Base-by-base conservation (phyloP, 805 yeast species). In the Sugiyamaella floridensis region DNA sequence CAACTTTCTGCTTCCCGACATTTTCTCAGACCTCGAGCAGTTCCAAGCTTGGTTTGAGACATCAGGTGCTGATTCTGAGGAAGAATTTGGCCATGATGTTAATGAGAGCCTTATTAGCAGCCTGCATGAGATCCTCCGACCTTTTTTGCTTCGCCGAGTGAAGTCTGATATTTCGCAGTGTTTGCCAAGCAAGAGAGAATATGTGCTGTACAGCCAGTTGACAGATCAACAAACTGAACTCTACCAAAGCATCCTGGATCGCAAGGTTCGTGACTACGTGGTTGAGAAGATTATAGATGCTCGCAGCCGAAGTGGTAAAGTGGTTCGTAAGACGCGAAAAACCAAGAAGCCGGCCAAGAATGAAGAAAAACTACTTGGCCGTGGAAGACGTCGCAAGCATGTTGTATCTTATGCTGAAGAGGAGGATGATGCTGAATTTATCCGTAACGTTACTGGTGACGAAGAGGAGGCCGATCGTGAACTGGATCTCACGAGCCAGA, bases 1-100 rank as follows among this genome's bases (percentile, higher is more conserved):
- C 51, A 93, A 93, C 65, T 92, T 92, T 64, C 84, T 93, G 37
- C 72, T 92, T 49, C 99, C 99, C 0, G 97, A 89, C 61, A 86
- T 93, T 28, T 92, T 92, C 66, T 87, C 87, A 43, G 98, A 92
- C 67, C 77, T 90, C 55, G 92, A 84, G 49, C 76, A 89, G 43
- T 92, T 92, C 64, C 95, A 92, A 66, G 85, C 83, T 63, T 92
- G 98, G 97, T 93, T 92, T 69, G 95, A 93, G 67, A 86, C 86
- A 60, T 52, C 51, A 48, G 54, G 58, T 50, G 44, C 55, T 34
- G 12, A 58, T 16, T 32, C 37, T 8, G 49, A 60, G 22, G 71
- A 71, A 10, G 76, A 73, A 26, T 63, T 67, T 18, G 79, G 76
- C 49, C 73, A 76, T 22, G 81, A 81, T 50, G 52, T 47, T 16